Base-by-base conservation (phyloP, 169 alveolate species). In the Babesia sp. region DNA sequence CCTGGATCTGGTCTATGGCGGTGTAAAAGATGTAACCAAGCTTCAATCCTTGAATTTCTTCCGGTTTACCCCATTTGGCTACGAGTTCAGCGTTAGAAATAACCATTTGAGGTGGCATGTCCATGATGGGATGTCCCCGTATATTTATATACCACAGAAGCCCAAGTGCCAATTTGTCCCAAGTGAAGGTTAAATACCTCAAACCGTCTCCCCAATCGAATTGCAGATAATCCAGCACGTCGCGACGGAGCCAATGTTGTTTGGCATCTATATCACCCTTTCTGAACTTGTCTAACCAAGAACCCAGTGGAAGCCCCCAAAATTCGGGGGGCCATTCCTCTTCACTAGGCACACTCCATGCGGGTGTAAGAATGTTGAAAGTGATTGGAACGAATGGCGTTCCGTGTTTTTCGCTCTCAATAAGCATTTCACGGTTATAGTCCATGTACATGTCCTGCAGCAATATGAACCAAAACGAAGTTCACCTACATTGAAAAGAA, bases 251-350 rank as follows among this genome's bases (percentile, higher is more conserved):
- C 79, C 91, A 79, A 41, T 87, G 91, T 16, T 78, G 70, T 24
- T 85, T 86, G 8, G 91, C 92, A 34, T 87, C 92, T 12, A 84
- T 70, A 50, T 87, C 92, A 4, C 92, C 92, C 34, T 39, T 22
- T 29, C 91, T 57, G 42, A 87, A 39, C 61, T 33, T 57, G 37
- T 87, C 83, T n/a, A 84, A 0, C 63, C 72, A 87, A 41, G 34
- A 14, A 18, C 92, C 92, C 9, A 87, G 75, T 26, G 92, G 92
- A 85, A 87, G 75, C 4, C 91, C 91, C 28, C 58, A 36, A 57
- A 86, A 66, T 57, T 67, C 71, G 37, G 34, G 44, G 11, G 92
- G 92, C 92, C 92, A 86, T 31, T 51, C 34, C 18, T 73, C 84
- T 8, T 71, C 66, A 44, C 69, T 85, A 3, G 84, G 87, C 0